Base-by-base conservation (phyloP, 148 eudicot genomes). In the Rhododendron mucronatum region DNA sequence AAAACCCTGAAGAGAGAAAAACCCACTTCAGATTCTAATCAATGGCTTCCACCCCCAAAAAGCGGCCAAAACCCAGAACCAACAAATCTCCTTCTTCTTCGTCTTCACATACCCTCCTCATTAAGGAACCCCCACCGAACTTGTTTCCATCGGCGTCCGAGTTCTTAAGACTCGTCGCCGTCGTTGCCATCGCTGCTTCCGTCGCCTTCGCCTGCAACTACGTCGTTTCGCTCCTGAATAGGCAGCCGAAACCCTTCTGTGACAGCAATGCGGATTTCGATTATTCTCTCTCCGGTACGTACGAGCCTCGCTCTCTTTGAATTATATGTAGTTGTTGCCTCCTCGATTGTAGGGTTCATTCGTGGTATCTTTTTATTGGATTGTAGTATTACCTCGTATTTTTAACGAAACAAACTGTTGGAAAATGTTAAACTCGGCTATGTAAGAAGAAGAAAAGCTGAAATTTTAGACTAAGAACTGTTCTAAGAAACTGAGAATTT, bases 131-230 rank as follows among this genome's bases (percentile, higher is more conserved):
- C 20, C 86, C 96, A 20, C 84, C 92, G 5, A 80, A 80, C 84
- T 84, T 92, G 37, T 88, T 95, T 23, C 97, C 99, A 2, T 92
- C 97, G 1, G 89, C 86, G 84, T 65, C 91, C 84, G 99, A 96
- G 21, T 85, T 95, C 26, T 37, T 88, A 30, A 88, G 89, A 80
- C 95, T 96, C 83, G 4, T 93, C 37, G 88, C 89, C 57, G 95
- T 95, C 53, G 84, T 96, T 37, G 37, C 86, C 65, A 84, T 93
- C 75, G 98, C 99, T 71, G 83, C 91, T 37, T 45, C 84, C 18
- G 97, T 95, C 53, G 95, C 94, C 41, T 26, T 87, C 1, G 78
- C 82, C 80, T 94, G 93, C 89, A 87, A 88, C 78, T 91, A 75
- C 76, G 33, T 90, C 0, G 86, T 84, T 69, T 35, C 80, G 71